phyloP scores from a whole-genome alignment of 495 filamentous ascomycete species.

The Tuber aestivum region DNA sequence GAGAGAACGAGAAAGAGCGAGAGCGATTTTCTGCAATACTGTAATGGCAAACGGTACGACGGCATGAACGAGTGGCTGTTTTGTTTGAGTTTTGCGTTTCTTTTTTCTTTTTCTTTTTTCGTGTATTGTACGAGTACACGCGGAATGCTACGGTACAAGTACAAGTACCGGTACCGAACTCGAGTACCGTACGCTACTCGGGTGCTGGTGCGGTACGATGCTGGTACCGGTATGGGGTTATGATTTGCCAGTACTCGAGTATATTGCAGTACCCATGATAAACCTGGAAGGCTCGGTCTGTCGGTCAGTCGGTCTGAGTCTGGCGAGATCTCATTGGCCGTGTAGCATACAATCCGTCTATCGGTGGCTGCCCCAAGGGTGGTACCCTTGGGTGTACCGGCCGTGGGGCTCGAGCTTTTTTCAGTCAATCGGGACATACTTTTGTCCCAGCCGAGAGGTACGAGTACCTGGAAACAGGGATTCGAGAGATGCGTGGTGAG shows the following conservation, averaged over 20 bases:
- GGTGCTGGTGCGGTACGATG: too few species aligned
- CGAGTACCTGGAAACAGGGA: not conserved
- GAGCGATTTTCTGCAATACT: not conserved
- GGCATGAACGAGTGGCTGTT: not conserved
- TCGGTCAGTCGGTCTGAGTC: not conserved
- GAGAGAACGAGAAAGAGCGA: too few species aligned
- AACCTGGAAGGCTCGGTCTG: not conserved
- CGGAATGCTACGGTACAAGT: not conserved
- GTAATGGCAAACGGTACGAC: not conserved
- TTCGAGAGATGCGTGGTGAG: not conserved
- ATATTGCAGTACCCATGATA: not conserved
- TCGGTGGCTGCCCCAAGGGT: not conserved
- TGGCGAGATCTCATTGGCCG: not conserved
- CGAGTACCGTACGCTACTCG: too few species aligned
- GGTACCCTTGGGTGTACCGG: not conserved
- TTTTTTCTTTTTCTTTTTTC: not conserved
- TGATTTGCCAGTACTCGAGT: slow-evolving; percentile 3
- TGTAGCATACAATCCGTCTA: not conserved
- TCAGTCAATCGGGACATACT: not conserved
- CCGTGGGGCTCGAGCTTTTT: slow-evolving; percentile 1
- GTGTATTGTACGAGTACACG: too few species aligned
- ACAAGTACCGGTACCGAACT: too few species aligned
- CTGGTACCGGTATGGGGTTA: not conserved
- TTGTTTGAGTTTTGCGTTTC: not conserved
- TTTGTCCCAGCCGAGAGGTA: not conserved